Evolutionary conservation across 805 yeast species (phyloP).

Genomic region (Ogataea nonfermentans): DNA sequence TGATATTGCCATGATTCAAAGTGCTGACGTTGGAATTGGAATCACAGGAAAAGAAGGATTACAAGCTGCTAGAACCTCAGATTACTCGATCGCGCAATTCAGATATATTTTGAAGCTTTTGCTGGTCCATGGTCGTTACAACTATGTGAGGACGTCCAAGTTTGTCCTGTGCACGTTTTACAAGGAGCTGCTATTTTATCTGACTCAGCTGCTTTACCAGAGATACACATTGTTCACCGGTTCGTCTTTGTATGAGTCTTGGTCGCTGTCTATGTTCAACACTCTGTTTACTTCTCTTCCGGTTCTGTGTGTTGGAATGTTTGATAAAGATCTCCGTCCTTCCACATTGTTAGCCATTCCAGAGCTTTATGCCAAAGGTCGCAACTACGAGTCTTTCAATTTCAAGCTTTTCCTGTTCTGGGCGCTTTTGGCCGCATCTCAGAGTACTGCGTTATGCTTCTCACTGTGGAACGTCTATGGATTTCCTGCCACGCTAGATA

Average conservation of each 20-base stretch:
- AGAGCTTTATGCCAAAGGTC: constrained; percentile 77
- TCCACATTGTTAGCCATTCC: constrained; percentile 90
- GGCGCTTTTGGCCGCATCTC: constrained; percentile 74
- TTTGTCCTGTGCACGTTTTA: constrained; percentile 92
- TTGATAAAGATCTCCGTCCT: constrained; percentile 87
- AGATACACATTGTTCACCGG: constrained; percentile 87
- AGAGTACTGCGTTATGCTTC: constrained; percentile 71
- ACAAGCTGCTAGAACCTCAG: constrained; percentile 94
- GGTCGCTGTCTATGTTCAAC: constrained; percentile 97
- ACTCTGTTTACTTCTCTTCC: constrained; percentile 93
- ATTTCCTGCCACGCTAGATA: constrained; percentile 60
- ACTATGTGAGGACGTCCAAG: constrained; percentile 86
- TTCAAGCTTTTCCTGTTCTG: constrained; percentile 67
- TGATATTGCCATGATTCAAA: constrained; percentile 98
- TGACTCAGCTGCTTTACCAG: constrained; percentile 87
- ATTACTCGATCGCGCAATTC: constrained; percentile 94
- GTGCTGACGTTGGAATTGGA: constrained; percentile 97
- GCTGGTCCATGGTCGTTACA: constrained; percentile 94
- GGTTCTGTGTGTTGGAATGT: constrained; percentile 90
- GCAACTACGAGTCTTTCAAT: constrained; percentile 72
- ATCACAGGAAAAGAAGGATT: constrained; percentile 96
- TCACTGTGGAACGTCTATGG: constrained; percentile 71
- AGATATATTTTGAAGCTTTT: constrained; percentile 77
- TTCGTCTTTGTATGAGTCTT: constrained; percentile 86
- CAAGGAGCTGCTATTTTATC: constrained; percentile 86